These are phyloP conservation scores for Uromyces viciae-fabae DNA, from an alignment of 1,284 basidiomycete species.

Conservation along the genomic window DNA sequence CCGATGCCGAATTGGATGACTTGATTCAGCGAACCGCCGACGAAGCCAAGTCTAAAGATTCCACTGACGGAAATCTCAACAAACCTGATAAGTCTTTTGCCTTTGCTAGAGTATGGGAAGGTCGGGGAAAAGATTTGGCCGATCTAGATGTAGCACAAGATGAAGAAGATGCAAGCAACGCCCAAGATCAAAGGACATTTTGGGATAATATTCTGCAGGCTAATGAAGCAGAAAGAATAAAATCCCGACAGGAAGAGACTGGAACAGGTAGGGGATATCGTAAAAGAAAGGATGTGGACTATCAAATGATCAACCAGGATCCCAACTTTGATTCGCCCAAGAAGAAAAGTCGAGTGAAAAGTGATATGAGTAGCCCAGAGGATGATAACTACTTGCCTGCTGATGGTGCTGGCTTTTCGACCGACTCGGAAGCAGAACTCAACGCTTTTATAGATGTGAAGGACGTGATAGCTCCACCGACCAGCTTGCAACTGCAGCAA, in stretches of 20 bases:
- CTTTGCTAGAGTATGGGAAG: constrained; percentile 45
- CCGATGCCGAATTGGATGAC: constrained; percentile 41
- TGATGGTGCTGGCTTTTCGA: not conserved
- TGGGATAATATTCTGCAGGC: constrained; percentile 42
- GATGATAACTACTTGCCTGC: constrained; percentile 20
- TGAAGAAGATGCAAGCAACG: constrained; percentile 9
- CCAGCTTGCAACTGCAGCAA: not conserved
- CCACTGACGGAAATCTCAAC: not conserved
- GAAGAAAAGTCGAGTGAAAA: constrained; percentile 24
- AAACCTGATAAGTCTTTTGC: constrained; percentile 45
- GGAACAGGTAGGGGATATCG: constrained; percentile 41
- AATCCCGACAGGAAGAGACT: constrained; percentile 25
- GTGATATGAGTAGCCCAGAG: constrained; percentile 12
- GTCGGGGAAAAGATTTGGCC: constrained; percentile 24
- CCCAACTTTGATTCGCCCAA: not conserved
- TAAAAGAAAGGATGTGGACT: constrained; percentile 25
- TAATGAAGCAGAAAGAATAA: constrained; percentile 36
- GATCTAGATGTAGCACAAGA: constrained; percentile 13
- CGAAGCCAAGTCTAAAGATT: constrained; percentile 34
- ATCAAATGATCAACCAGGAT: constrained; percentile 5
- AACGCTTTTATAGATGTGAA: constrained; percentile 2
- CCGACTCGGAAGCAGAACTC: constrained; percentile 6
- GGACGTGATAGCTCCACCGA: constrained; percentile 1
- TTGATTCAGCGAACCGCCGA: constrained; percentile 42
- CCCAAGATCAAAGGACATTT: constrained; percentile 42